Evolutionary conservation across 2,329 filamentous ascomycete genomes (phyloP).

Genomic region (Cadophora malorum): DNA sequence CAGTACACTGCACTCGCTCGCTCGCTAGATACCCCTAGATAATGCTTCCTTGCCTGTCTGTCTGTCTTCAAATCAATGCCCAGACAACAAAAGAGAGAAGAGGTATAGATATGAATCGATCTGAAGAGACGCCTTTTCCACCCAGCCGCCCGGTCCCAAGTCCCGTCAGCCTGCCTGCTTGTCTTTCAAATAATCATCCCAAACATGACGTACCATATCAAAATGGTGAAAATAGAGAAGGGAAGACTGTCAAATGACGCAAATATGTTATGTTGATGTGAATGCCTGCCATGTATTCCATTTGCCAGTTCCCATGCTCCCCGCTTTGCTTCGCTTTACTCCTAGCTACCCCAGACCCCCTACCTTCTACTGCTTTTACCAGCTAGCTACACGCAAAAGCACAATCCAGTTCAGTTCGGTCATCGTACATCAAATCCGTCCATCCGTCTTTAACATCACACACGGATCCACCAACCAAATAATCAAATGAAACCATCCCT

Average conservation of each 20-base stretch:
- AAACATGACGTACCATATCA: too few relatives aligned
- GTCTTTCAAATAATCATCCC: too few relatives aligned
- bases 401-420: background rate
- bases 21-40: too few relatives aligned
- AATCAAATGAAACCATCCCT: background rate
- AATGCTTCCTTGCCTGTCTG: too few relatives aligned
- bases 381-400: background rate
- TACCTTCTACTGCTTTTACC: background rate
- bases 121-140: too few relatives aligned
- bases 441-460: background rate
- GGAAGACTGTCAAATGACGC: background rate
- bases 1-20: too few relatives aligned
- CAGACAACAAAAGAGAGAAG: too few relatives aligned
- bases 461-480: background rate
- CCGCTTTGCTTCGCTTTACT: background rate
- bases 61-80: too few relatives aligned
- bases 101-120: too few relatives aligned
- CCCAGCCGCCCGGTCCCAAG: too few relatives aligned
- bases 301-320: conserved; percentile 5
- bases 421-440: background rate
- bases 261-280: background rate
- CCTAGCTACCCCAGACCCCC: background rate
- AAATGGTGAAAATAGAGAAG: background rate
- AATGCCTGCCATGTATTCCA: conserved; percentile 2
- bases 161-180: too few relatives aligned